A percentile compares a stretch with the other conserved stretches of the same genome.
Evolutionary conservation across 2,329 filamentous ascomycete species (phyloP).

Genomic region (Cercospora sp.): DNA sequence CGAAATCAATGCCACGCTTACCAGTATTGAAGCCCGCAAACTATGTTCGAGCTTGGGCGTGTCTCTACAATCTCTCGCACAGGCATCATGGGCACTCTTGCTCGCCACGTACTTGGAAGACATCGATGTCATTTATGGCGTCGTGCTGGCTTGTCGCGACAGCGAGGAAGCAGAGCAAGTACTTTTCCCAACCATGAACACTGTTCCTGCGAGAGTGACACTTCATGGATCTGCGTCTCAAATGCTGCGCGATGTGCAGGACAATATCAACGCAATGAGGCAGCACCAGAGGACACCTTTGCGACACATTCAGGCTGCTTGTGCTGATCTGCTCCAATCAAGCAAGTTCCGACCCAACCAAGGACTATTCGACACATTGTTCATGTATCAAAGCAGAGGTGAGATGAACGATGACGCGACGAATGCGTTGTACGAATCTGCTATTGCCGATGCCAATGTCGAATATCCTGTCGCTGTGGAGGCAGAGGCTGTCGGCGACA

Average conservation of each 20-base stretch:
- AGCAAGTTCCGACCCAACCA: slow-evolving; percentile 35
- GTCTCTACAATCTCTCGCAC: slow-evolving; percentile 74
- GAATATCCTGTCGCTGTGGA: slow-evolving; percentile 84
- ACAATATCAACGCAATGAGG: slow-evolving; percentile 64
- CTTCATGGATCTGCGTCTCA: slow-evolving; percentile 66
- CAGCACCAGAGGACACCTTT: slow-evolving; percentile 76
- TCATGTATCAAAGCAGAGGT: slow-evolving; percentile 63
- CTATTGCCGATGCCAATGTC: slow-evolving; percentile 64
- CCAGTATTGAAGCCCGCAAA: slow-evolving; percentile 45
- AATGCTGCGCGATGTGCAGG: slow-evolving; percentile 73
- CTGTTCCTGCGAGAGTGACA: slow-evolving; percentile 70
- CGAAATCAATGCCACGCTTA: slow-evolving; percentile 50
- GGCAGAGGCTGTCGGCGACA: slow-evolving; percentile 62
- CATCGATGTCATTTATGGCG: slow-evolving; percentile 78
- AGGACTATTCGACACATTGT: slow-evolving; percentile 63
- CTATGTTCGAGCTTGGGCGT: slow-evolving; percentile 68
- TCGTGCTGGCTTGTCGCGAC: slow-evolving; percentile 82
- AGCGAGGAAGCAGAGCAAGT: slow-evolving; percentile 65
- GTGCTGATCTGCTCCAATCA: slow-evolving; percentile 13
- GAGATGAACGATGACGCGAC: slow-evolving; percentile 33
- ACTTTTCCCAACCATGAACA: slow-evolving; percentile 91
- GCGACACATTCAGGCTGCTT: slow-evolving; percentile 62
- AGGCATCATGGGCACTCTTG: slow-evolving; percentile 72
- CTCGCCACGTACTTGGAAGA: slow-evolving; percentile 63
- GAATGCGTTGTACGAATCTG: slow-evolving; percentile 58